These are phyloP conservation scores for Plasmodium chabaudi DNA, from an alignment of 169 alveolate species.

Conservation along the genomic window DNA sequence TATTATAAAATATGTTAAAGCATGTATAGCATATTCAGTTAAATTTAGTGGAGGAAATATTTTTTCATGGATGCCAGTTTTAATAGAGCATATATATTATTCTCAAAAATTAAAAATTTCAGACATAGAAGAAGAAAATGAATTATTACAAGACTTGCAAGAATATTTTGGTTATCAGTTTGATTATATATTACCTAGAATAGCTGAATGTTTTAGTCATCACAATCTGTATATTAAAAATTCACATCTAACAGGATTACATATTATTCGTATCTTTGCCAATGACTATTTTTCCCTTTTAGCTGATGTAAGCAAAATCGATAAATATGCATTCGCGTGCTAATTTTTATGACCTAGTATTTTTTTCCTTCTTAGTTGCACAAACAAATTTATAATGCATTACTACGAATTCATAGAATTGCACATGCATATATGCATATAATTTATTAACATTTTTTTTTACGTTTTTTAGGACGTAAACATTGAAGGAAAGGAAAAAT, in stretches of 20 bases:
- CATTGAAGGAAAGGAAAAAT: conserved; percentile 28
- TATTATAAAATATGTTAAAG: conserved; percentile 59
- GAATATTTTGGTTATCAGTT: conserved; percentile 57
- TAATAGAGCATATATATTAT: conserved; percentile 59
- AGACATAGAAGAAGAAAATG: conserved; percentile 43
- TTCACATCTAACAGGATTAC: conserved; percentile 55
- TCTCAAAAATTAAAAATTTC: conserved; percentile 52
- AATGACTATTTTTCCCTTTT: conserved; percentile 63
- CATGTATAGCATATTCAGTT: conserved; percentile 69
- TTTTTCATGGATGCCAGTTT: conserved; percentile 66
- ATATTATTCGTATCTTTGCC: conserved; percentile 39
- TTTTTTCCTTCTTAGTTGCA: too few relatives aligned
- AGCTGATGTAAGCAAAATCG: conserved; percentile 31
- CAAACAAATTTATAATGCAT: background rate
- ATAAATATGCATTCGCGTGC: too few relatives aligned
- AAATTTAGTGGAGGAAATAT: conserved; percentile 52
- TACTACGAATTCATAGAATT: background rate
- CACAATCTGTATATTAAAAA: conserved; percentile 36
- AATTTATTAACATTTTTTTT: background rate
- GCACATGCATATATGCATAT: background rate
- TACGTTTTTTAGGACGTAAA: conserved; percentile 25
- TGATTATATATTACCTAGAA: conserved; percentile 55
- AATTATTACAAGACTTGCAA: conserved; percentile 51
- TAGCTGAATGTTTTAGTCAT: conserved; percentile 61
- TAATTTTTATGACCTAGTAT: too few relatives aligned